Evolutionary conservation across 345 rosid genomes (phyloP), one percentile per base, ranked within the genome.

Genomic region (Eucalyptus lansdowneana): DNA sequence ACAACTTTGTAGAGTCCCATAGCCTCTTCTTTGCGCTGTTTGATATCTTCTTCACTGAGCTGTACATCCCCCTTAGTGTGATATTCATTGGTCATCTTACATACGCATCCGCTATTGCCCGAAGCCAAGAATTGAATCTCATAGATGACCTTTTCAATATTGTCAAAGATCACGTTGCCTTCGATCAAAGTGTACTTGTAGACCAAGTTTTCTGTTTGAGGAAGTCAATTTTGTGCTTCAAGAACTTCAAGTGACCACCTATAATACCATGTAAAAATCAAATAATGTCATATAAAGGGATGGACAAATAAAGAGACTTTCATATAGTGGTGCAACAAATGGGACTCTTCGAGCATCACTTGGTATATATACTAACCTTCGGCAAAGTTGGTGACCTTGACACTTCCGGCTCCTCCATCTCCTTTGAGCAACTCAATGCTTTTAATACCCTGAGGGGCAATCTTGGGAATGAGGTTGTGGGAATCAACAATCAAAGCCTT

Each of bases 201-300:
- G 9, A 21, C 42, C 4, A 90, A 37, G 29, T 88, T 91, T 50
- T 88, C 87, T 50, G 67, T 76, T 93, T 93, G 31, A 93, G 29
- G 40, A 50, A 89, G 29, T 93, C 94, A 11, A 92, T 89, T 90
- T 87, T 87, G 45, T 91, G 92, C 91, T 89, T 90, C 87, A 89
- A 58, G 89, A 37, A n/a, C 6, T 87, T 90, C 27, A 88, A 58
- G 14, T 80, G 87, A 45, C 86, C 37, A 2, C 88, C 93, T 34
- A 31, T 34, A 9, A 9, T 69, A 34, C 44, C 80, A 34, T 21
- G 24, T 34, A 69, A 17, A 69, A 69, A 34, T 16, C 42, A 34
- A 4, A 34, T 69, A 17, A 34, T 5, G 6, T 53, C 37, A 16
- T 34, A 16, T 69, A 69, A 40, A 56, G 42, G 37, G 44, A 0